Conservation (phyloP, 495 filamentous ascomycete species). For the Neohortaea acidophila region DNA sequence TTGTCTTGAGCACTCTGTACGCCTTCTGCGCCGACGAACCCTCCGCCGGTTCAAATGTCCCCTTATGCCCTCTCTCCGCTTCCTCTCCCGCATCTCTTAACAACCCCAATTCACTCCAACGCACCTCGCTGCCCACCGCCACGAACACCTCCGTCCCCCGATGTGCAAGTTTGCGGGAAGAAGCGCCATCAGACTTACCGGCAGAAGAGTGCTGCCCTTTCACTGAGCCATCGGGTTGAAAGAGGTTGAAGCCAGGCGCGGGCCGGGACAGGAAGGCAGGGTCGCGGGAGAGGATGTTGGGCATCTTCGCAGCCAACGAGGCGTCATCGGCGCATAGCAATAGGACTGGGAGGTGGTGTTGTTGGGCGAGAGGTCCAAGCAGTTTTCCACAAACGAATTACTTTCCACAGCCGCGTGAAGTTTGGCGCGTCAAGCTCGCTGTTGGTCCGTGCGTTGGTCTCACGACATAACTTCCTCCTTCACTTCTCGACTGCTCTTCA, state of each 20-base stretch:
- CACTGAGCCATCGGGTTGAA: constrained; percentile 30
- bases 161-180: constrained; percentile 51
- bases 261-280: constrained; percentile 69
- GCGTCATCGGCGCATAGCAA: not conserved
- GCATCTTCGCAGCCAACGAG: constrained; percentile 37
- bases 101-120: constrained; percentile 64
- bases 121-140: constrained; percentile 67
- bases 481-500: too few species aligned
- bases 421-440: not conserved
- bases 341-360: not conserved
- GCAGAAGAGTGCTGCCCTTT: constrained; percentile 24
- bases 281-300: constrained; percentile 63
- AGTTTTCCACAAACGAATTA: too few species aligned
- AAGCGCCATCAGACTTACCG: constrained; percentile 37
- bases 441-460: too few species aligned
- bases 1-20: constrained; percentile 39
- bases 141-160: constrained; percentile 70
- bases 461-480: not conserved
- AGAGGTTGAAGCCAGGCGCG: constrained; percentile 57
- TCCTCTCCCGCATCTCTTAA: constrained; percentile 60
- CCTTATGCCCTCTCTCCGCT: constrained; percentile 2
- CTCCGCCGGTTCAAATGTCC: constrained; percentile 1
- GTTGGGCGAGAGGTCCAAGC: not conserved
- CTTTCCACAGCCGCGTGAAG: not conserved
- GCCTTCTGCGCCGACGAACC: constrained; percentile 5